Conservation (phyloP, 176 grass and related monocot species). For the Urochloa ruziziensis region DNA sequence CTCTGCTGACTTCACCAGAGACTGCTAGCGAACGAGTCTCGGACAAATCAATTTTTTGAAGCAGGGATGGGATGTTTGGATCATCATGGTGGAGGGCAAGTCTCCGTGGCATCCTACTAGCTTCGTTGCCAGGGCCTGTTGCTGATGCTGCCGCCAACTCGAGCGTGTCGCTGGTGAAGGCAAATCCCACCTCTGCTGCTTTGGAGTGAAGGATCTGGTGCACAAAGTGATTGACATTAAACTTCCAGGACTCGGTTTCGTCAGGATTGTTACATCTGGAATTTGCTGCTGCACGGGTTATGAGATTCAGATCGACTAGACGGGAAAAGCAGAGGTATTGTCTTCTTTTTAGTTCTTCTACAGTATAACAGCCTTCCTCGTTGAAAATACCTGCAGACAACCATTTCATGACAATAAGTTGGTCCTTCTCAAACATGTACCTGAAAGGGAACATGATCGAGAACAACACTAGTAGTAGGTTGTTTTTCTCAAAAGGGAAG, state of each 20-base stretch:
- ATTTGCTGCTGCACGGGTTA: background rate
- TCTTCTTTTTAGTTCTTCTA: too few relatives aligned
- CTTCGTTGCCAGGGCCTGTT: too few relatives aligned
- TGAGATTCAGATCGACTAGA: background rate
- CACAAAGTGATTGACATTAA: background rate
- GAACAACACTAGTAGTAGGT: too few relatives aligned
- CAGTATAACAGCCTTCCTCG: too few relatives aligned
- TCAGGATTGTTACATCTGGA: too few relatives aligned
- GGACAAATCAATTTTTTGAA: background rate
- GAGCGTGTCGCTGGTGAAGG: background rate
- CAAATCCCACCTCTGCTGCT: background rate
- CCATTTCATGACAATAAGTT: background rate
- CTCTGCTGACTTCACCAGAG: background rate
- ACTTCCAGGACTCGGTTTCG: background rate
- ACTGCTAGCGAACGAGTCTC: background rate
- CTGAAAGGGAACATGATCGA: background rate
- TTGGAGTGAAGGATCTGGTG: background rate
- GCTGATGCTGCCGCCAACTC: background rate
- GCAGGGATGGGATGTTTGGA: background rate
- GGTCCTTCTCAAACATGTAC: background rate
- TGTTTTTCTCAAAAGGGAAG: too few relatives aligned
- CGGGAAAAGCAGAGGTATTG: background rate
- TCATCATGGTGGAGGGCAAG: background rate
- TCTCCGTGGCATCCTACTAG: background rate
- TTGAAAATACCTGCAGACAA: too few relatives aligned